Evolutionary conservation across 495 filamentous ascomycete species (phyloP).

Genomic region (Xylaria venustula): DNA sequence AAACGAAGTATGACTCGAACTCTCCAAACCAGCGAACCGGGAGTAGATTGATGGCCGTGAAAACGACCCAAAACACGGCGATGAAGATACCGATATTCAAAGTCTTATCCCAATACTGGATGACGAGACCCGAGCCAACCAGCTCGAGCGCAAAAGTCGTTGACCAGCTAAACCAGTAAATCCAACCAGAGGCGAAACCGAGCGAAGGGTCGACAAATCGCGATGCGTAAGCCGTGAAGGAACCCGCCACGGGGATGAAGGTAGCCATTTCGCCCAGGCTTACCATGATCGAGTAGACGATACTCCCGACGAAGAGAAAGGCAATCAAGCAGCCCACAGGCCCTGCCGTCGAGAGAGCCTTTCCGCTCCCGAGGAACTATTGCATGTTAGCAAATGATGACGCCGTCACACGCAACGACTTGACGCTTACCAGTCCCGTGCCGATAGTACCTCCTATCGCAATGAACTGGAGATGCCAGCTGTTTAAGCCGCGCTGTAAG

Average conservation of each 20-base stretch:
- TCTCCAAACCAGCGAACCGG: slow-evolving; percentile 69
- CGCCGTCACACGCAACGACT: not conserved
- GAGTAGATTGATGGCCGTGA: slow-evolving; percentile 65
- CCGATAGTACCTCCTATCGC: slow-evolving; percentile 71
- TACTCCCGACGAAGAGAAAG: slow-evolving; percentile 65
- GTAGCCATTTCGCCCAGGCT: slow-evolving; percentile 69
- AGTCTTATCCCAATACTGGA: slow-evolving; percentile 67
- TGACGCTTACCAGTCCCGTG: slow-evolving; percentile 53
- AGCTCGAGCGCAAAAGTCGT: slow-evolving; percentile 76
- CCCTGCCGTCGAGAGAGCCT: slow-evolving; percentile 59
- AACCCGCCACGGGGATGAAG: slow-evolving; percentile 70
- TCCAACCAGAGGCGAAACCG: slow-evolving; percentile 78
- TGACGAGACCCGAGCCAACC: slow-evolving; percentile 69
- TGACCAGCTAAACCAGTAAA: slow-evolving; percentile 50
- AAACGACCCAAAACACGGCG: slow-evolving; percentile 69
- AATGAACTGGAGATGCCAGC: slow-evolving; percentile 61
- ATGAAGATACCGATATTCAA: slow-evolving; percentile 66
- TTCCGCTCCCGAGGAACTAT: slow-evolving; percentile 65
- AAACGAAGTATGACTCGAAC: slow-evolving; percentile 72
- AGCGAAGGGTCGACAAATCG: slow-evolving; percentile 71
- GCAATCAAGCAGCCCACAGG: slow-evolving; percentile 67
- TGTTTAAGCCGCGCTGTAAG: slow-evolving; percentile 34
- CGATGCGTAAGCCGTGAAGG: slow-evolving; percentile 72
- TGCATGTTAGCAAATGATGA: not conserved
- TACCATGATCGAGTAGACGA: slow-evolving; percentile 61